Base-by-base conservation (phyloP, 2,329 filamentous ascomycete species). In the Calonectria hongkongensis region DNA sequence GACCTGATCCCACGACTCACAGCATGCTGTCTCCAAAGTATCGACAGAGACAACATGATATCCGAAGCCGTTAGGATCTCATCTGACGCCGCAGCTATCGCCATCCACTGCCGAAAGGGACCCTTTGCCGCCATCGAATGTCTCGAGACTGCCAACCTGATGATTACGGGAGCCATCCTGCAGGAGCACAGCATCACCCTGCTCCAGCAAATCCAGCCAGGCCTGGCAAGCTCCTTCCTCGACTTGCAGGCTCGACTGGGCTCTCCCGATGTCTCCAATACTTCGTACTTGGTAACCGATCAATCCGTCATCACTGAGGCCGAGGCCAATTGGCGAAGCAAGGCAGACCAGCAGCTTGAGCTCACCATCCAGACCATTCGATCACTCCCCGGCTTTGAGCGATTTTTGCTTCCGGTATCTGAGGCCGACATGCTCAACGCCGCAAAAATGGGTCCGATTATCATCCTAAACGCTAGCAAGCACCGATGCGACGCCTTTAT, bases 401-500 rank as follows among this genome's bases (percentile, higher is more conserved):
- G 36, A 16, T 66, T 66, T 13, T 39, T 66, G 16, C 50, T 56
- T 4, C 64, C 64, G 12, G 36, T 39, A 30, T 45, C 48, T 8
- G 36, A 54, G 25, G 39, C 27, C 9, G 64, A 66, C 9, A 56
- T 56, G 48, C 27, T 51, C 8, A 10, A 41, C 12, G 48, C 64
- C 6, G 25, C 64, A 27, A 12, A 28, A 12, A 25, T n/a, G 25
- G 64, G 64, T 4, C 50, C 64, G 15, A 56, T 66, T 56, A 36
- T 66, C 7, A 33, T 65, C 8, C 27, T 66, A 9, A 66, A 66
- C 33, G 50, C 51, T 18, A 66, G 64, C 18, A 56, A 27, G 21
- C 64, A 66, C 18, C 30, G 64, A 18, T 66, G 64, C 33, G 64
- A 66, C 41, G 50, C 64, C 18, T 36, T 66, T 18, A 41, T 66